Percentiles rank a stretch among this genome's conserved stretches.
Evolutionary conservation across 352 stramenopile genomes (phyloP).

Genomic region (Phytophthora quininea): DNA sequence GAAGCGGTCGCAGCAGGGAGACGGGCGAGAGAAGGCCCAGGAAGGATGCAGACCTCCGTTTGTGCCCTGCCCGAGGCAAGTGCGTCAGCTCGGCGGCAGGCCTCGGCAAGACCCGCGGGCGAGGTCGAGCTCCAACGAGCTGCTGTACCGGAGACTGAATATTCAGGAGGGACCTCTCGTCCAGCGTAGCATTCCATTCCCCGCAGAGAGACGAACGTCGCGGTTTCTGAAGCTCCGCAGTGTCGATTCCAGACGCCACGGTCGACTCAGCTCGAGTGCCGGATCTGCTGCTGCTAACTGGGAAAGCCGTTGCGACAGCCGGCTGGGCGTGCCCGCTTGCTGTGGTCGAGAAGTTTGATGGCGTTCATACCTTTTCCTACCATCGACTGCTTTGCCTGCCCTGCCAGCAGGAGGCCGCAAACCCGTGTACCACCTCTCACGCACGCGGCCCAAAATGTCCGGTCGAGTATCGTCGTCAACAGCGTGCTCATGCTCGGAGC

Average conservation of each 20-base stretch:
- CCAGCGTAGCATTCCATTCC: constrained; percentile 3
- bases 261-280: too few species aligned
- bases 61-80: not conserved
- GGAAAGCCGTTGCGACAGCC: not conserved
- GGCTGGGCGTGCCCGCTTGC: not conserved
- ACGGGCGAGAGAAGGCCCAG: constrained; percentile 27
- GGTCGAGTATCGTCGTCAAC: constrained; percentile 27
- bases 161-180: constrained; percentile 3
- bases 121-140: too few species aligned
- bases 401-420: not conserved
- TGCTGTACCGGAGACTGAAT: not conserved
- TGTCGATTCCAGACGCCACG: too few species aligned
- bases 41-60: constrained; percentile 23
- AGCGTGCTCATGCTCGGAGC: not conserved
- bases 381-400: constrained; percentile 12
- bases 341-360: not conserved
- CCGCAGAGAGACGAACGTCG: too few species aligned
- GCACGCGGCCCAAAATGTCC: constrained; percentile 34
- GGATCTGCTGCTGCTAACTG: not conserved
- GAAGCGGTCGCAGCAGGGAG: constrained; percentile 29
- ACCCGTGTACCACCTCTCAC: constrained; percentile 38
- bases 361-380: constrained; percentile 2
- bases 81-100: not conserved
- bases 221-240: not conserved
- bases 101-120: too few species aligned